These are phyloP conservation scores for Cladophialophora bantiana DNA, from an alignment of 2,329 filamentous ascomycete genomes.

Conservation along the genomic window DNA sequence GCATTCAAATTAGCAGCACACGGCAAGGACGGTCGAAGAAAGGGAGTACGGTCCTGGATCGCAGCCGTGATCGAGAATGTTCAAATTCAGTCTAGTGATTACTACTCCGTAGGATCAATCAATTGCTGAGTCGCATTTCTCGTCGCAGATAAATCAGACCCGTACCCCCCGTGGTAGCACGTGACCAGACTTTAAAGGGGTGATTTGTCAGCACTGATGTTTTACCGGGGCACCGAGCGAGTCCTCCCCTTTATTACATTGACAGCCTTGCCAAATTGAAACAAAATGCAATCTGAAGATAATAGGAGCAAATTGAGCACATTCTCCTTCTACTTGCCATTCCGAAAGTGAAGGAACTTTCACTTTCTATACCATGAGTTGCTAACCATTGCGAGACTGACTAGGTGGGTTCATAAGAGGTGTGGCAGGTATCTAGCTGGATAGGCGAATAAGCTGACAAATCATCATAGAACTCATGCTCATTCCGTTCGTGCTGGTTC, in stretches of 20 bases:
- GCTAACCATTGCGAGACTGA: neutral
- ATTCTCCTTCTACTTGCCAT: too few relatives aligned
- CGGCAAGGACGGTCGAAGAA: neutral
- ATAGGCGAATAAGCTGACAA: neutral
- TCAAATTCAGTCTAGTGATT: neutral
- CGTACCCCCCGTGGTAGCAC: too few relatives aligned
- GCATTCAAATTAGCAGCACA: neutral
- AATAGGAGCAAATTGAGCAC: too few relatives aligned
- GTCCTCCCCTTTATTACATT: conserved; percentile 1
- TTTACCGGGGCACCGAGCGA: neutral
- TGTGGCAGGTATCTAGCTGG: neutral
- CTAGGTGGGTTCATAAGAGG: neutral
- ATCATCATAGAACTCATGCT: neutral
- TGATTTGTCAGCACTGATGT: neutral
- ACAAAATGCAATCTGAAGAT: neutral
- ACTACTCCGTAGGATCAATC: neutral
- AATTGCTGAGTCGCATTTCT: neutral
- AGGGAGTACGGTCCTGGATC: neutral
- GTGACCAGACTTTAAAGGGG: neutral
- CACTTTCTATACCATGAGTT: neutral
- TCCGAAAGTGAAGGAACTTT: too few relatives aligned
- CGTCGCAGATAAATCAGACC: too few relatives aligned
- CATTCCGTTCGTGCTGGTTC: neutral
- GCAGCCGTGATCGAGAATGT: neutral
- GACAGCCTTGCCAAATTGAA: neutral